Conservation (phyloP, 2,329 filamentous ascomycete species). For the Hypoxylon sp. region DNA sequence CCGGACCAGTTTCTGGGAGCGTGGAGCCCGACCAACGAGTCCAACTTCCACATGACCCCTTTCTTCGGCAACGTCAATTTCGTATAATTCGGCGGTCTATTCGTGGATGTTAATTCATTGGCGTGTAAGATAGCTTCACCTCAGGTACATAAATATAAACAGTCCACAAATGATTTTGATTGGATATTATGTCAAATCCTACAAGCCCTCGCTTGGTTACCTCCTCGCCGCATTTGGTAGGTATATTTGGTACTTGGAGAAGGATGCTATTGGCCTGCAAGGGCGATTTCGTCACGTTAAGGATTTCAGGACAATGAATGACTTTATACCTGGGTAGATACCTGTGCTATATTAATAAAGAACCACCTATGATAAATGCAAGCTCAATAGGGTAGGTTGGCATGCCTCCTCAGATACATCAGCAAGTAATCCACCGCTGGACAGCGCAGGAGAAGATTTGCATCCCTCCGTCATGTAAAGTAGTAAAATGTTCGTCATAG, state of each 20-base stretch:
- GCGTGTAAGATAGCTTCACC: background rate
- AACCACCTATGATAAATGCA: background rate
- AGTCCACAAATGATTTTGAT: conserved; percentile 4
- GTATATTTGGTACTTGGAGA: too few species aligned
- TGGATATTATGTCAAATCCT: background rate
- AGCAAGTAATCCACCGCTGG: conserved; percentile 10
- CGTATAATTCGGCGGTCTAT: conserved; percentile 14
- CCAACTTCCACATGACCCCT: conserved; percentile 58
- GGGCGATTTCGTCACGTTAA: too few species aligned
- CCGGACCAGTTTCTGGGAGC: conserved; percentile 55
- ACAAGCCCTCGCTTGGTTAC: background rate
- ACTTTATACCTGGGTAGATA: background rate
- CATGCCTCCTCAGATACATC: conserved; percentile 15
- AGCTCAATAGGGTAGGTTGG: background rate
- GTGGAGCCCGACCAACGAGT: conserved; percentile 55
- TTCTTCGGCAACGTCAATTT: conserved; percentile 49
- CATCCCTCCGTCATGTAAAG: background rate
- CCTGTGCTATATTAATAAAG: background rate
- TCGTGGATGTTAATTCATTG: background rate
- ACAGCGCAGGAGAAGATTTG: background rate
- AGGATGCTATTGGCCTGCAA: too few species aligned
- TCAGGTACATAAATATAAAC: background rate
- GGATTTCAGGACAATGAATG: too few species aligned
- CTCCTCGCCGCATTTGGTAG: too few species aligned
- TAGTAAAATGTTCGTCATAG: conserved; percentile 7